These are phyloP conservation scores for Fonsecaea pedrosoi DNA, from an alignment of 2,329 filamentous ascomycete species.

Conservation along the genomic window DNA sequence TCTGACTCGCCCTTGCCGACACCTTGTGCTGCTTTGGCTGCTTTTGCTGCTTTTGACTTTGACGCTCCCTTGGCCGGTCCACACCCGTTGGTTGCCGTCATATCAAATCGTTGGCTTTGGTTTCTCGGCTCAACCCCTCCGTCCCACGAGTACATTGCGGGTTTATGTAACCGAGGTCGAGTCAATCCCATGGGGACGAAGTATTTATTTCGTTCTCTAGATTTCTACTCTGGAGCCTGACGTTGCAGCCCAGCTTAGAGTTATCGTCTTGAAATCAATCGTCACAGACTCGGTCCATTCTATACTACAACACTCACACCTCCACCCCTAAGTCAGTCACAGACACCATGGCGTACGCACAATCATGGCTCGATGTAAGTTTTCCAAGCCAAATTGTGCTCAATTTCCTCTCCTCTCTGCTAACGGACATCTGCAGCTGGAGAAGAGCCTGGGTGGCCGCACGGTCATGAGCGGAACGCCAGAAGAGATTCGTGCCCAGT, in stretches of 20 bases:
- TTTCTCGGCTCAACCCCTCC: background rate
- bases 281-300: background rate
- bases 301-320: slow-evolving; percentile 5
- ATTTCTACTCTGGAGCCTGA: background rate
- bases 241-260: background rate
- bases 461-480: slow-evolving; percentile 33
- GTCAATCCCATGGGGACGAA: background rate
- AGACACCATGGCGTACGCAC: slow-evolving; percentile 32
- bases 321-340: background rate
- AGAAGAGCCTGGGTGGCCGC: slow-evolving; percentile 35
- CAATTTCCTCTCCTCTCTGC: background rate
- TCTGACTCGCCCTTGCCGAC: slow-evolving; percentile 5
- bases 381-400: background rate
- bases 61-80: background rate
- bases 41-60: background rate
- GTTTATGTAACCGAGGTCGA: slow-evolving; percentile 17
- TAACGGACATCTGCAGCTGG: slow-evolving; percentile 24
- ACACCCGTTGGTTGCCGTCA: background rate
- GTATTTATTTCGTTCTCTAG: slow-evolving; percentile 4
- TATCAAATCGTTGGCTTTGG: background rate
- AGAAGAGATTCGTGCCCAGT: slow-evolving; percentile 33
- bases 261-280: background rate
- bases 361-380: slow-evolving; percentile 38
- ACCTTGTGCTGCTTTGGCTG: background rate
- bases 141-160: background rate